Evolutionary conservation across 1,284 basidiomycete species (phyloP), one percentile per base, ranked within the genome.

Genomic region (Irpex rosettiformis): DNA sequence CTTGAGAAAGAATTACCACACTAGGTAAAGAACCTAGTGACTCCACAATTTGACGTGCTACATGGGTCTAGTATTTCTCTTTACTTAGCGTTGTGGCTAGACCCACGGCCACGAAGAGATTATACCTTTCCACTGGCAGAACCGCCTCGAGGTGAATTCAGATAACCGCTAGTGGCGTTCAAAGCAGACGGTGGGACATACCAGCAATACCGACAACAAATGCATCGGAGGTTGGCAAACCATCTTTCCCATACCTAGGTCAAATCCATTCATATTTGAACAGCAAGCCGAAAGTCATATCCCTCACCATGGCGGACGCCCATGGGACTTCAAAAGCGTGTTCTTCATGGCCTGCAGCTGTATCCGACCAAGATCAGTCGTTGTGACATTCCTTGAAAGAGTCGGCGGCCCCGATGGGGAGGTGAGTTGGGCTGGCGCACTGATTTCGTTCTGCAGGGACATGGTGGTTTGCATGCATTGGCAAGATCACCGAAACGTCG

Each of bases 121-220:
- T 3, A 65, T 59, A 93, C 94, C 85, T 98, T 97, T 57, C 96
- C 96, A 64, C 92, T 94, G 0, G 94, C 94, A 64, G 90, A 93
- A 1, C 96, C 96, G 57, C 95, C 89, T 91, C 56, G 21, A 61
- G 42, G 47, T 45, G 49, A 37, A 48, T 52, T 48, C 22, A 51
- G 33, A 60, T 42, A 57, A 47, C 47, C 59, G 21, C 28, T 57
- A n/a, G 57, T 27, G 54, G 25, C 58, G 27, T 16, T 25, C 5
- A 16, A 48, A n/a, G n/a, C 28, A 25, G 24, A 18, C 40, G 51
- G 37, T 58, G 40, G 33, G 64, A 78, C 69, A 72, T 77, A 83
- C 96, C 96, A 64, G 93, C 94, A 65, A 98, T 91, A 7, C 91
- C 96, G 58, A 98, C 89, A 27, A 98, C 93, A 71, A 97, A 98